Base-by-base conservation (phyloP, 208 protist genomes). In the Chromosphaera perkinsii region DNA sequence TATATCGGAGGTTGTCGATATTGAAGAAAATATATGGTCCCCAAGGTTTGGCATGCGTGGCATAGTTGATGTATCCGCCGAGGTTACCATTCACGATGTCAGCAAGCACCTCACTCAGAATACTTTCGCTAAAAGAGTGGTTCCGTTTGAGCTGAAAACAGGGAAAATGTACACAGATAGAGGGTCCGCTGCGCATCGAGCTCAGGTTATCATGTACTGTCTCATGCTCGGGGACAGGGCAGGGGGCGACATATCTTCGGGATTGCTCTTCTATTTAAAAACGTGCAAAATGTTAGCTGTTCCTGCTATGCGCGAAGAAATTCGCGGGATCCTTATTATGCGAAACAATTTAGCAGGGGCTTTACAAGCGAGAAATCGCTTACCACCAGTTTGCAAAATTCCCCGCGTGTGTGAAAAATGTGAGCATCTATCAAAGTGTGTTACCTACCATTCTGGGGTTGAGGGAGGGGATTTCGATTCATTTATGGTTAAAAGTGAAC, bases 111-210 rank as follows among this genome's bases (percentile, higher is more conserved):
- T 20, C 27, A 20, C 24, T 20, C n/a, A 57, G 7, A 62, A 61
- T 14, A 17, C 20, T n/a, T 22, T 24, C 26, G 43, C 9, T 35
- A 27, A 37, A 37, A 20, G 47, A 27, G 7, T 69, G 10, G 36
- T 70, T 37, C 71, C 71, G 20, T 57, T 76, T 1, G 71, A 76
- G 39, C 48, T 76, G 5, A 76, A 76, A 47, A 71, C 71, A 17
- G 71, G 71, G 20, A 33, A 43, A 0, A 10, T 48, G 20, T 45
- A 27, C 27, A 49, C n/a, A 39, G 35, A 22, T 3, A 26, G 10
- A 7, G 27, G 14, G 14, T 27, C 45, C 7, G 12, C 37, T 2
- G 29, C 29, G 5, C 71, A 76, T 31, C 35, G 71, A 24, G 63
- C 71, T 7, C 71, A 76, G 56, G 37, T 70, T 17, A 65, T 70